A percentile compares a stretch with the other conserved stretches of the same genome.
These are phyloP conservation scores for Carnegiea gigantea DNA, from an alignment of 179 eudicot species.

Conservation along the genomic window DNA sequence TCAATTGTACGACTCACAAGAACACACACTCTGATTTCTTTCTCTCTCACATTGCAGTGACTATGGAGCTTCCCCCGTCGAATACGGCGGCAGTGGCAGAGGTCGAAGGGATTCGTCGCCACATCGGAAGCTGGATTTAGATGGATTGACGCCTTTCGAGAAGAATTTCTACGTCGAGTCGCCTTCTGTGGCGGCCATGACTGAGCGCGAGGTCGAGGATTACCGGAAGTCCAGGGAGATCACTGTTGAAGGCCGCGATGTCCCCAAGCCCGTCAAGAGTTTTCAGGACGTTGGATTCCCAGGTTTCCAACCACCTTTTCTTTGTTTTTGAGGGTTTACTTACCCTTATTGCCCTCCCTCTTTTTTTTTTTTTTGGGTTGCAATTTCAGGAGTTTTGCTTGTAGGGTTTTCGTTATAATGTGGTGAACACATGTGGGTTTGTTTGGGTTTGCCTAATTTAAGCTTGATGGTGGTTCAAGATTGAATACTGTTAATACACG, in stretches of 20 bases:
- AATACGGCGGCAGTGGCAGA: slow-evolving; percentile 36
- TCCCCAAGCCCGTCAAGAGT: slow-evolving; percentile 72
- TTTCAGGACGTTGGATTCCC: slow-evolving; percentile 84
- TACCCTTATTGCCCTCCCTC: background rate
- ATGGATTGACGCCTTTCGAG: slow-evolving; percentile 75
- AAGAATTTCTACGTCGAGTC: slow-evolving; percentile 84
- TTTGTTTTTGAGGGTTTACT: background rate
- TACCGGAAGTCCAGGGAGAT: slow-evolving; percentile 71
- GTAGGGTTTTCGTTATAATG: background rate
- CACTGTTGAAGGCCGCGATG: slow-evolving; percentile 82
- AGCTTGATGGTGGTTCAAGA: background rate
- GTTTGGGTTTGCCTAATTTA: background rate
- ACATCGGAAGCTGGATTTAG: slow-evolving; percentile 74
- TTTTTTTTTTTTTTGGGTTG: background rate
- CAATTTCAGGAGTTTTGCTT: background rate
- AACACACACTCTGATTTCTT: background rate
- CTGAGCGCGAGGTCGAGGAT: slow-evolving; percentile 57
- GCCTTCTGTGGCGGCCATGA: slow-evolving; percentile 71
- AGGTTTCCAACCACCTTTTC: slow-evolving; percentile 30
- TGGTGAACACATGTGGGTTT: background rate
- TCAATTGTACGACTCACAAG: background rate
- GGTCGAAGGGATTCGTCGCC: slow-evolving; percentile 60
- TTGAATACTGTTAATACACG: no score
- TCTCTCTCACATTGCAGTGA: slow-evolving; percentile 30
- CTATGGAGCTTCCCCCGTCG: slow-evolving; percentile 32